phyloP scores from a whole-genome alignment of 352 stramenopile species.

The Globisporangium paroecandrum region DNA sequence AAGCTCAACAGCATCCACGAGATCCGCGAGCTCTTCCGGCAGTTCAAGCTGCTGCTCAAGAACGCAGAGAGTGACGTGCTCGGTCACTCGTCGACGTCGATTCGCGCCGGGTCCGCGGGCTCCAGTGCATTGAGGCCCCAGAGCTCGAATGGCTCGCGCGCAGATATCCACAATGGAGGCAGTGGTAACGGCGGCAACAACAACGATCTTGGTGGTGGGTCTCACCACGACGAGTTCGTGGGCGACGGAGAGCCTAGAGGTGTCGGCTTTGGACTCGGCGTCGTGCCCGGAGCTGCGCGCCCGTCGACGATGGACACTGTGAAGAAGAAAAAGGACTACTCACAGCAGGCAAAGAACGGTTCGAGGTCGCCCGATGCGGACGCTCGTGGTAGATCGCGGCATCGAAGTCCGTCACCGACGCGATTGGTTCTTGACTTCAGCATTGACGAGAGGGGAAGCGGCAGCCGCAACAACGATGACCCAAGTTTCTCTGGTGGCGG shows the following conservation, averaged over 20 bases:
- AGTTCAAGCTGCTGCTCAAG: conserved; percentile 87
- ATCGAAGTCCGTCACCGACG: conserved; percentile 35
- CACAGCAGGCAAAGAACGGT: conserved; percentile 5
- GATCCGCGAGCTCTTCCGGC: conserved; percentile 90
- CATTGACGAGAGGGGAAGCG: conserved; percentile 6
- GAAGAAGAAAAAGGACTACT: conserved; percentile 31
- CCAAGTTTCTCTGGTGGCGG: conserved; percentile 17
- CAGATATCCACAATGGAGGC: conserved; percentile 30
- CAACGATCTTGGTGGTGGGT: conserved; percentile 15
- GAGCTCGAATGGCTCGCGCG: conserved; percentile 43
- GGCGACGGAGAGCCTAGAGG: conserved; percentile 57
- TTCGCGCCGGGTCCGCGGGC: conserved; percentile 42
- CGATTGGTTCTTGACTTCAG: conserved; percentile 20
- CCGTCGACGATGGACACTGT: conserved; percentile 64
- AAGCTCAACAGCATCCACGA: conserved; percentile 84
- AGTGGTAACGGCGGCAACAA: conserved; percentile 13
- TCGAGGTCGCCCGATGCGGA: not conserved
- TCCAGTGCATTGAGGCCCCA: conserved; percentile 50
- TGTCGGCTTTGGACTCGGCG: conserved; percentile 53
- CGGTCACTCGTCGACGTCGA: conserved; percentile 22
- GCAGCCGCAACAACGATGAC: conserved; percentile 18
- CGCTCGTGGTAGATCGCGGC: conserved; percentile 15
- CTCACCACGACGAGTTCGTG: conserved; percentile 35
- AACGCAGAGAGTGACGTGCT: conserved; percentile 34
- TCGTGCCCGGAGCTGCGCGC: conserved; percentile 46